phyloP scores from a whole-genome alignment of 2,329 filamentous ascomycete species.

The Verticillium alfalfae region DNA sequence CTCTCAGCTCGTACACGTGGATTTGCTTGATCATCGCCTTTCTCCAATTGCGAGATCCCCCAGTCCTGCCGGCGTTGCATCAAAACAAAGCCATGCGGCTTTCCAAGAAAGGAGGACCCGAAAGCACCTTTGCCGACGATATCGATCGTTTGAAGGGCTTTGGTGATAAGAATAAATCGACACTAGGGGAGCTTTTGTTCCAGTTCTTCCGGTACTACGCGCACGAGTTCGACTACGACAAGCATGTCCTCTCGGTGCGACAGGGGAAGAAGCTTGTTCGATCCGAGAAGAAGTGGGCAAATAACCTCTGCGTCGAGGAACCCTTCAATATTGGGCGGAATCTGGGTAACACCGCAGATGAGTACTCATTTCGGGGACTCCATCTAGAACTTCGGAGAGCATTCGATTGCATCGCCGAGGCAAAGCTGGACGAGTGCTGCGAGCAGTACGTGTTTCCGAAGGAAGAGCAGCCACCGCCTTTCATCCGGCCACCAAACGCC shows the following conservation, averaged over 20 bases:
- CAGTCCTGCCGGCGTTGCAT: conserved; percentile 81
- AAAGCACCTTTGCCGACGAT: conserved; percentile 83
- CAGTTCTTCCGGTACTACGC: conserved; percentile 94
- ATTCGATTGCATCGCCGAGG: conserved; percentile 74
- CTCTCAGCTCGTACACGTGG: conserved; percentile 97
- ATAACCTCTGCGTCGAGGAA: conserved; percentile 93
- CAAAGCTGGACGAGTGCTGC: conserved; percentile 77
- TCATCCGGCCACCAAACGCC: conserved; percentile 49
- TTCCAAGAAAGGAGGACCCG: conserved; percentile 52
- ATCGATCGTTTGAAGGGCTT: conserved; percentile 67
- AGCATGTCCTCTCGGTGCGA: conserved; percentile 76
- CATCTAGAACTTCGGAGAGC: conserved; percentile 86
- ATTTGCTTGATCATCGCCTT: conserved; percentile 98
- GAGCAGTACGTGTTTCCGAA: conserved; percentile 85
- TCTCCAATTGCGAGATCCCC: conserved; percentile 78
- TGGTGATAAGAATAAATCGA: conserved; percentile 75
- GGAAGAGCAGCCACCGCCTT: conserved; percentile 61
- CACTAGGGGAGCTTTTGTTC: conserved; percentile 81
- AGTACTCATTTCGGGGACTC: conserved; percentile 86
- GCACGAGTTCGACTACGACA: conserved; percentile 87
- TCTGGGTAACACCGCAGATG: conserved; percentile 92
- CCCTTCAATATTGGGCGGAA: conserved; percentile 90
- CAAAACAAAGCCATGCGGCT: conserved; percentile 56
- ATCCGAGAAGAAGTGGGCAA: conserved; percentile 82
- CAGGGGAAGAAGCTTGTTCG: conserved; percentile 75